phyloP scores from a whole-genome alignment of 306 rosid genomes.

The Arachis hypogaea region DNA sequence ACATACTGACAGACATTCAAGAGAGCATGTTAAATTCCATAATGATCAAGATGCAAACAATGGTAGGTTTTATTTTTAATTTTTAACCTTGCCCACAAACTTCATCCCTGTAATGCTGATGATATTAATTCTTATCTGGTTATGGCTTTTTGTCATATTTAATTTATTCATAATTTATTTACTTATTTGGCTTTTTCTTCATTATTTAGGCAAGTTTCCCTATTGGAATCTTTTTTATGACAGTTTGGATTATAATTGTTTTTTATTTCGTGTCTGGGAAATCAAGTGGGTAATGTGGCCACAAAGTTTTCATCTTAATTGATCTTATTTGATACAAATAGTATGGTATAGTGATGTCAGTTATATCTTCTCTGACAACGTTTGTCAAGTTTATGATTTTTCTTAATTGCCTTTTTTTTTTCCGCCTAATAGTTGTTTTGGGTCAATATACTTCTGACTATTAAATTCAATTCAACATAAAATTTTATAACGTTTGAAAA shows the following conservation, averaged over 20 bases:
- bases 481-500: slow-evolving; percentile 25
- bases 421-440: slow-evolving; percentile 7
- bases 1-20: slow-evolving; percentile 45
- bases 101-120: slow-evolving; percentile 29
- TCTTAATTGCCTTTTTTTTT: neutral
- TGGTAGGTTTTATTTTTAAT: slow-evolving; percentile 63
- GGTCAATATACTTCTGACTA: slow-evolving; percentile 14
- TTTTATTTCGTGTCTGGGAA: slow-evolving; percentile 16
- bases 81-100: slow-evolving; percentile 32
- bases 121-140: slow-evolving; percentile 3
- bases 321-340: slow-evolving; percentile 17
- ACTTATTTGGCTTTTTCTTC: neutral
- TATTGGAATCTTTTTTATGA: neutral
- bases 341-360: slow-evolving; percentile 1
- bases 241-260: slow-evolving; percentile 1
- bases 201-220: slow-evolving; percentile 5
- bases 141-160: slow-evolving; percentile 21
- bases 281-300: slow-evolving; percentile 14
- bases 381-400: slow-evolving; percentile 15
- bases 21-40: slow-evolving; percentile 51
- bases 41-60: slow-evolving; percentile 47
- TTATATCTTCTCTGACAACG: slow-evolving; percentile 12
- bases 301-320: neutral
- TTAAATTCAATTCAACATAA: slow-evolving; percentile 24
- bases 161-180: slow-evolving; percentile 7